Evolutionary conservation across 1,284 basidiomycete genomes (phyloP).

Genomic region (Apiotrichum akiyoshidainum): DNA sequence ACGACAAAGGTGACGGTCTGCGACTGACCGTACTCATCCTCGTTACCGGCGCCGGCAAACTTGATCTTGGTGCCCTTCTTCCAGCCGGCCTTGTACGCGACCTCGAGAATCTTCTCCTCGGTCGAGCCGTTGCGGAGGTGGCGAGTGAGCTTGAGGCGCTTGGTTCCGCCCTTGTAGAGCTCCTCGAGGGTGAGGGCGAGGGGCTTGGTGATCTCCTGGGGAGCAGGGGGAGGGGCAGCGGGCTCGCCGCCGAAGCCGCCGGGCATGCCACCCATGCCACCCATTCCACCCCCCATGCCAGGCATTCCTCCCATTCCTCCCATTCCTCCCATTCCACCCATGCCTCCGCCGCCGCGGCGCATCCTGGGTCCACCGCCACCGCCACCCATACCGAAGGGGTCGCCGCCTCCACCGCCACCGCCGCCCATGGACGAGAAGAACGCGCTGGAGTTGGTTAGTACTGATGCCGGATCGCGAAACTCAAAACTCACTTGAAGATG

Average conservation of each 20-base stretch:
- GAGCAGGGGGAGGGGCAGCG: slow-evolving; percentile 48
- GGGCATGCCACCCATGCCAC: slow-evolving; percentile 60
- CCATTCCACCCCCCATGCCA: slow-evolving; percentile 54
- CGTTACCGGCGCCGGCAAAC: slow-evolving; percentile 83
- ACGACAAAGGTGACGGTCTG: slow-evolving; percentile 81
- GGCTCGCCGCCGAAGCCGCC: slow-evolving; percentile 49
- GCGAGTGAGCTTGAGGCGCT: slow-evolving; percentile 84
- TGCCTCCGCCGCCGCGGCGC: slow-evolving; percentile 29
- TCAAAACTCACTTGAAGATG: slow-evolving; percentile 75
- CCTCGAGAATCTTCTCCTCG: slow-evolving; percentile 88
- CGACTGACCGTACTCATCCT: slow-evolving; percentile 65
- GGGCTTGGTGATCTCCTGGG: slow-evolving; percentile 72
- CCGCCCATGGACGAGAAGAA: slow-evolving; percentile 58
- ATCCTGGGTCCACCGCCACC: slow-evolving; percentile 22
- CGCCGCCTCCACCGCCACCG: slow-evolving; percentile 40
- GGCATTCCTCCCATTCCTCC: slow-evolving; percentile 21
- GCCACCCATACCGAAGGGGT: no score
- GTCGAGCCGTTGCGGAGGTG: slow-evolving; percentile 66
- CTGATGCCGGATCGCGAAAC: not conserved
- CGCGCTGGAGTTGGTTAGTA: slow-evolving; percentile 55
- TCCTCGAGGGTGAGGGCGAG: slow-evolving; percentile 86
- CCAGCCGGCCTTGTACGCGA: slow-evolving; percentile 71
- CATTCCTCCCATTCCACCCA: slow-evolving; percentile 24
- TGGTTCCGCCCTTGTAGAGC: slow-evolving; percentile 82
- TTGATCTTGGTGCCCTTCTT: slow-evolving; percentile 81